A percentile compares a stretch with the other conserved stretches of the same genome.
These are phyloP conservation scores for Fraxinus pennsylvanica DNA, from an alignment of 257 asterid genomes.

Conservation along the genomic window DNA sequence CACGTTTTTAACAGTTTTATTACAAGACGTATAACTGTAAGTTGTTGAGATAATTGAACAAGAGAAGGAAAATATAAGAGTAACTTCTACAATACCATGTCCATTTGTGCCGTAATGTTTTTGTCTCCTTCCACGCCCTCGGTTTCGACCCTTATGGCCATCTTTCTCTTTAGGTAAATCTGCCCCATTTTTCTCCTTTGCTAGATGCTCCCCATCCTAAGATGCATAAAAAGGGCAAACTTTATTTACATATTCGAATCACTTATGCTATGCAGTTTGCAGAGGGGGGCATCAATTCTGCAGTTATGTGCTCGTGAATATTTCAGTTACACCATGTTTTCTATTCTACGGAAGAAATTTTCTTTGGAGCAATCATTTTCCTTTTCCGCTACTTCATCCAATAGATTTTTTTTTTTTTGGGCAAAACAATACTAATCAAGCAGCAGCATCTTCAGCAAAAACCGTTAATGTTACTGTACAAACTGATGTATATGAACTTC, in stretches of 20 bases:
- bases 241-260: not conserved
- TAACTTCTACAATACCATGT: constrained; percentile 53
- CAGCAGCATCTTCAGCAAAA: not conserved
- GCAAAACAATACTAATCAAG: not conserved
- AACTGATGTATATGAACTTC: not conserved
- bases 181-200: not conserved
- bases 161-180: constrained; percentile 56
- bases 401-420: not conserved
- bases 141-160: constrained; percentile 53
- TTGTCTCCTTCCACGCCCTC: constrained; percentile 81
- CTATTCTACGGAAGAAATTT: not conserved
- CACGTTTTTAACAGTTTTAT: no score
- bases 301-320: not conserved
- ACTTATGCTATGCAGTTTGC: not conserved
- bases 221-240: constrained; percentile 10
- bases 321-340: not conserved
- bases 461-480: not conserved
- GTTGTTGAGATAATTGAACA: not conserved
- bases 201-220: constrained; percentile 52
- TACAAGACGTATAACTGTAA: not conserved
- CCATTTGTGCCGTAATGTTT: constrained; percentile 59
- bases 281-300: not conserved
- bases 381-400: not conserved
- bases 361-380: not conserved
- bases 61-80: not conserved